These are phyloP conservation scores for Diplocarpon rosae DNA, from an alignment of 2,329 filamentous ascomycete genomes.

Conservation along the genomic window DNA sequence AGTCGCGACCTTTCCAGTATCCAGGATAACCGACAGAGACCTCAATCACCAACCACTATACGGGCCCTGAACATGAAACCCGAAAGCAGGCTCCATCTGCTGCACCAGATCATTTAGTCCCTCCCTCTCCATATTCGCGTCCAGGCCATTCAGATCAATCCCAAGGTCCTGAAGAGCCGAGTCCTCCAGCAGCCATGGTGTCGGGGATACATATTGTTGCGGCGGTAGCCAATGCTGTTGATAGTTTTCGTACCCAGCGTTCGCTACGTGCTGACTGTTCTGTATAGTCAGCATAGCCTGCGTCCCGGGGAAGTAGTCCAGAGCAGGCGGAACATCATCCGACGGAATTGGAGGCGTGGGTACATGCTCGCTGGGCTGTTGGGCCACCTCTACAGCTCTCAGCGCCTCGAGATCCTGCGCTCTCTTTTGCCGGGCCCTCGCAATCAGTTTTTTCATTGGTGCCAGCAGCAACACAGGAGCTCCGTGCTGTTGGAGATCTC, in stretches of 20 bases:
- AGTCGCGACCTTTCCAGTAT: too few species aligned
- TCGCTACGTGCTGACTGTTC: neutral
- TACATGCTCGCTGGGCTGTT: neutral
- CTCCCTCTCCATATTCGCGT: conserved; percentile 7
- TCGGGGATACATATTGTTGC: conserved; percentile 1
- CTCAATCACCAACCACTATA: conserved; percentile 1
- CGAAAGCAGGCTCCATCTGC: conserved; percentile 2
- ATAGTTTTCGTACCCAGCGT: neutral
- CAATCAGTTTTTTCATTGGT: conserved; percentile 9
- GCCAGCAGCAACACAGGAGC: conserved; percentile 4
- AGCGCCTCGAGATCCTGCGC: conserved; percentile 3
- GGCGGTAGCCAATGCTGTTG: conserved; percentile 1
- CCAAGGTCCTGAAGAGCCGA: conserved; percentile 6
- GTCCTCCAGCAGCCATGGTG: conserved; percentile 7
- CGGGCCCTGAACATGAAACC: neutral
- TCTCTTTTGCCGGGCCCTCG: conserved; percentile 7
- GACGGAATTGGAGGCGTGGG: neutral
- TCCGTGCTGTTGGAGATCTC: conserved; percentile 1
- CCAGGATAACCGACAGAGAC: too few species aligned
- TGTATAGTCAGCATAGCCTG: neutral
- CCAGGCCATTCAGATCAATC: conserved; percentile 3
- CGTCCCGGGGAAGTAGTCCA: conserved; percentile 1
- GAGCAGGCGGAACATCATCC: neutral
- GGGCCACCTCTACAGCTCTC: neutral
- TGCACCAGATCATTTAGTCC: conserved; percentile 4